A percentile compares a stretch with the other conserved stretches of the same genome.
Evolutionary conservation across 2,329 filamentous ascomycete species (phyloP).

Genomic region (Fusarium continuum): DNA sequence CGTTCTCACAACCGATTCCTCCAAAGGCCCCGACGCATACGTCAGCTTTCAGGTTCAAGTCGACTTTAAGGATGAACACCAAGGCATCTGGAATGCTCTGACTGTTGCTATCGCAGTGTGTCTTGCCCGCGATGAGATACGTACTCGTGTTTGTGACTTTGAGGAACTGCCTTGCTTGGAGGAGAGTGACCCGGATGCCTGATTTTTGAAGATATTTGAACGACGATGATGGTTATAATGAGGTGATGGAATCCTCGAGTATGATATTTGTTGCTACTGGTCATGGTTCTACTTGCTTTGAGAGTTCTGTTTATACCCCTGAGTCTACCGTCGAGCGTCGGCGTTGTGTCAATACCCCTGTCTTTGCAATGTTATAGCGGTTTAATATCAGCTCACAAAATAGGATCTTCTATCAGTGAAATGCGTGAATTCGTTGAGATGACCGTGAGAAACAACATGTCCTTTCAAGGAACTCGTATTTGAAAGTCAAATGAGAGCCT

Average conservation of each 20-base stretch:
- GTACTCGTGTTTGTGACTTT: conserved; percentile 49
- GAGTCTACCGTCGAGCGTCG: not conserved
- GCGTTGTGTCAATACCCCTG: conserved; percentile 6
- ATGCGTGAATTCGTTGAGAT: not conserved
- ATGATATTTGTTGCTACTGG: not conserved
- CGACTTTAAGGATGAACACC: conserved; percentile 51
- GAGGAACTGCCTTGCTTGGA: conserved; percentile 41
- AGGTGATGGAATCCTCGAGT: not conserved
- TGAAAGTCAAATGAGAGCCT: conserved; percentile 37
- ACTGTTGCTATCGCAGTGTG: conserved; percentile 54
- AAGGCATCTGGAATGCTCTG: conserved; percentile 57
- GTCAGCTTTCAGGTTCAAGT: conserved; percentile 56
- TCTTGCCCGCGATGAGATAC: conserved; percentile 53
- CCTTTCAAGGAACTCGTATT: not conserved
- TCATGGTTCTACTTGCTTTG: not conserved
- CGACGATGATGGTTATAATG: not conserved
- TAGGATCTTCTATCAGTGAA: not conserved
- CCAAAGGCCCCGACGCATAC: conserved; percentile 48
- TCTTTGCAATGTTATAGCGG: not conserved
- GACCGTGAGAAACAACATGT: not conserved
- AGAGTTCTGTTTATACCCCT: conserved; percentile 14
- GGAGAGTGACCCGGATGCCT: conserved; percentile 54
- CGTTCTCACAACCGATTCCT: conserved; percentile 52
- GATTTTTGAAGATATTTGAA: conserved; percentile 12
- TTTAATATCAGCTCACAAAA: not conserved